These are phyloP conservation scores for Aspergillus avenaceus DNA, from an alignment of 495 filamentous ascomycete species.

Conservation along the genomic window DNA sequence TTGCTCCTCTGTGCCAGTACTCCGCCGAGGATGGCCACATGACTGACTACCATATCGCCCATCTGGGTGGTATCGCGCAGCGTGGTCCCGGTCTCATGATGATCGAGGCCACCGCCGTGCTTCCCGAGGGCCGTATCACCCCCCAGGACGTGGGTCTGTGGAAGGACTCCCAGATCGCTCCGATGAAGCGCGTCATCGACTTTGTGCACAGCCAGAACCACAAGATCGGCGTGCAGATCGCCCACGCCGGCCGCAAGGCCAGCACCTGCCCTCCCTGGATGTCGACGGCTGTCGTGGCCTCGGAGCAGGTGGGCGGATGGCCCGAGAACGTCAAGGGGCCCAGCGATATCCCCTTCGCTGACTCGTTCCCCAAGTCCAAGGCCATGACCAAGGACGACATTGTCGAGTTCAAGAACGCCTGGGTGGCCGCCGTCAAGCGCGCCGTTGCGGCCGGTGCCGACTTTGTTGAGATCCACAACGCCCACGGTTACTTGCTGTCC, in stretches of 20 bases:
- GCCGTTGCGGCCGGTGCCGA: conserved; percentile 57
- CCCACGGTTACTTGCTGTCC: conserved; percentile 64
- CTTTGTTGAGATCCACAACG: conserved; percentile 56
- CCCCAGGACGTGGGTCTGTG: conserved; percentile 69
- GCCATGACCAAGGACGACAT: conserved; percentile 57
- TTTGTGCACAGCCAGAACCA: conserved; percentile 70
- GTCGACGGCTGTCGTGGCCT: conserved; percentile 4
- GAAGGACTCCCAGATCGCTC: conserved; percentile 67
- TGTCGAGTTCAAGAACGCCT: conserved; percentile 52
- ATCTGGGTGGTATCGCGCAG: conserved; percentile 54
- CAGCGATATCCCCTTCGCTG: conserved; percentile 50
- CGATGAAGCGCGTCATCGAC: conserved; percentile 56
- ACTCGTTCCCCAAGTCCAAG: conserved; percentile 45
- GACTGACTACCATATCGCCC: conserved; percentile 59
- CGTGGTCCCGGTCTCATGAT: conserved; percentile 67
- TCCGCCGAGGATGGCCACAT: conserved; percentile 59
- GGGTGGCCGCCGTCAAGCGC: conserved; percentile 49
- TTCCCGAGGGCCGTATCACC: conserved; percentile 71
- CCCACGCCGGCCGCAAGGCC: conserved; percentile 74
- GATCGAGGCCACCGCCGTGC: conserved; percentile 70
- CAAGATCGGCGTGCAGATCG: conserved; percentile 71
- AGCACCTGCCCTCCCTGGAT: conserved; percentile 36
- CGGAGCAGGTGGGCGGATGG: conserved; percentile 17
- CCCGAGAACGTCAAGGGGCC: conserved; percentile 52
- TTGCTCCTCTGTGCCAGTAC: conserved; percentile 67